Conservation (phyloP, 805 yeast genomes). For the Nematodospora valgi region DNA sequence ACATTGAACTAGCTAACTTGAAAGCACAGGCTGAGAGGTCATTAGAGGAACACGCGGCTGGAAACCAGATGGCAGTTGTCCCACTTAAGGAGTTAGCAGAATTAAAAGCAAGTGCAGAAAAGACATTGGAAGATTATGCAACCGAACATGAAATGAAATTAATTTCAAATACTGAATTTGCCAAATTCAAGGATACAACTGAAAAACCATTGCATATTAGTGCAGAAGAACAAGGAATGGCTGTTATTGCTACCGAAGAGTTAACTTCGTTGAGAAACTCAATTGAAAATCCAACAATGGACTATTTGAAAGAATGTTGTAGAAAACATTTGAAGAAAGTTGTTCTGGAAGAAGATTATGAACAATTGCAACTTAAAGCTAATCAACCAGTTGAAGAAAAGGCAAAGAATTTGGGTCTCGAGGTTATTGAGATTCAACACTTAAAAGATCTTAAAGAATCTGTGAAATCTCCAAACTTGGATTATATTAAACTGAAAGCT, state of each 20-base stretch:
- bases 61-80: slow-evolving; percentile 2
- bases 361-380: slow-evolving; percentile 9
- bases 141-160: slow-evolving; percentile 4
- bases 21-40: slow-evolving; percentile 29
- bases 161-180: slow-evolving; percentile 9
- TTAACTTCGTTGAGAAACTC: slow-evolving; percentile 8
- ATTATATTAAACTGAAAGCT: slow-evolving; percentile 22
- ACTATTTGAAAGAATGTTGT: slow-evolving; percentile 20
- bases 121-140: slow-evolving; percentile 2
- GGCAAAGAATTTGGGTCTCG: slow-evolving; percentile 6
- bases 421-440: slow-evolving; percentile 7
- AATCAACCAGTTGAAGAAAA: slow-evolving; percentile 12
- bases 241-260: slow-evolving; percentile 12
- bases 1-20: slow-evolving; percentile 12
- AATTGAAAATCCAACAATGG: slow-evolving; percentile 24
- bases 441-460: slow-evolving; percentile 9
- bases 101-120: slow-evolving; percentile 3
- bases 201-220: slow-evolving; percentile 14
- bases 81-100: slow-evolving; percentile 3
- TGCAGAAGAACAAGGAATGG: slow-evolving; percentile 20
- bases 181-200: slow-evolving; percentile 12
- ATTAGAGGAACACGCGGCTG: slow-evolving; percentile 12
- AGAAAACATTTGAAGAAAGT: slow-evolving; percentile 8
- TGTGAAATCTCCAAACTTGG: slow-evolving; percentile 14
- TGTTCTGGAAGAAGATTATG: slow-evolving; percentile 11